Evolutionary conservation across 169 alveolate species (phyloP), one percentile per base, ranked within the genome.

Genomic region (Plasmodium reichenowi): DNA sequence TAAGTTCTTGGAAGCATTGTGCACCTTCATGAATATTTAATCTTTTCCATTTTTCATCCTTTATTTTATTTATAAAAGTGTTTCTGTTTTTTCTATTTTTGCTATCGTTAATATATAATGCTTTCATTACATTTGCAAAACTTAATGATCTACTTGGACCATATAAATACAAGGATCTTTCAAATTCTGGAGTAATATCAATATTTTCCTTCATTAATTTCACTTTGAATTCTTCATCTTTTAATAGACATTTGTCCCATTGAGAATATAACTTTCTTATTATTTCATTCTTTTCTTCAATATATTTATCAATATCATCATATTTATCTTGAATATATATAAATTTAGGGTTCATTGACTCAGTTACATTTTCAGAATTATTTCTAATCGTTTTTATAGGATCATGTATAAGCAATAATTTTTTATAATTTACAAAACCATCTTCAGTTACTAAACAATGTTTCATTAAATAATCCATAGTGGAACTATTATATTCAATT

Each of bases 101-200:
- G 20, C 89, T 63, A 50, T 64, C 59, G 47, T 76, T 76, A 48
- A 76, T 76, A 43, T 76, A 76, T 45, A 76, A 76, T 68, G 89
- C 54, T 64, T 76, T 76, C 89, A 76, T 76, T 76, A 76, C 89
- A 76, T 63, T 76, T 63, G 76, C 89, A 76, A 76, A 76, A 76
- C 89, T 76, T 76, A 76, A 29, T 17, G 89, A 76, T 67, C 89
- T 76, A 66, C 89, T 76, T 48, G 89, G 89, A n/a, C 89, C 89
- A 76, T 76, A 59, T 66, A 76, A 52, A 8, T 76, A 76, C 54
- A 76, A 59, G 20, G 89, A 43, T 63, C 89, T 76, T 76, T 76
- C 89, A 52, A 76, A 76, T 76, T 76, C 89, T 22, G 89, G 89
- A 64, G 89, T 76, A 6, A 76, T 76, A 52, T 76, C 89, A 76